A percentile compares a stretch with the other conserved stretches of the same genome.
Conservation (phyloP, 208 protist species). For the Porcisia hertigi region DNA sequence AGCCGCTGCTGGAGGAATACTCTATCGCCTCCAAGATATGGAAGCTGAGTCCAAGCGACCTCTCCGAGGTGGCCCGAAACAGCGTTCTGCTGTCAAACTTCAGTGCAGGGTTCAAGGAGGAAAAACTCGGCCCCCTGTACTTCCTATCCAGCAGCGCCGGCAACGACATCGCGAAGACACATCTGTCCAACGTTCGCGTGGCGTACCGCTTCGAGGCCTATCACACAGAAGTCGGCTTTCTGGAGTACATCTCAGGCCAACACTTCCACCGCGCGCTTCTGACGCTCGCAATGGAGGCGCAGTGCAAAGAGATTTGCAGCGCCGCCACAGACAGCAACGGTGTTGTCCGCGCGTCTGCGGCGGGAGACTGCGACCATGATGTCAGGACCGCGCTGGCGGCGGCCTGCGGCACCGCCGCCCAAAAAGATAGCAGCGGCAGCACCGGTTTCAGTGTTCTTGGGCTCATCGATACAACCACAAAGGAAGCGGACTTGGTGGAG, state of each 20-base stretch:
- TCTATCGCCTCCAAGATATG: constrained; percentile 93
- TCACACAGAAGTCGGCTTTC: constrained; percentile 84
- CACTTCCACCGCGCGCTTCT: constrained; percentile 74
- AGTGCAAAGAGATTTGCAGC: constrained; percentile 34
- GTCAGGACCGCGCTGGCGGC: neutral
- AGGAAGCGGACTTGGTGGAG: constrained; percentile 66
- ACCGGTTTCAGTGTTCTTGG: constrained; percentile 4
- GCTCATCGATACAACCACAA: constrained; percentile 76
- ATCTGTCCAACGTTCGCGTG: constrained; percentile 87
- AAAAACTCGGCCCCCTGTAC: constrained; percentile 83
- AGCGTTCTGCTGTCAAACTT: constrained; percentile 90
- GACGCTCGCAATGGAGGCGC: constrained; percentile 64
- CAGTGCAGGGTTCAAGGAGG: constrained; percentile 75
- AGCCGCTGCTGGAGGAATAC: constrained; percentile 93
- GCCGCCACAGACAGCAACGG: neutral
- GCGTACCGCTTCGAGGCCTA: constrained; percentile 92
- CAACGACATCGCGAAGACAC: constrained; percentile 81
- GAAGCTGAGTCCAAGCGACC: constrained; percentile 91
- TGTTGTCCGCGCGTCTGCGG: neutral
- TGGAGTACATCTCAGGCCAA: constrained; percentile 84
- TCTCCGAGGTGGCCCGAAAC: constrained; percentile 93
- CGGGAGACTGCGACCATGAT: neutral
- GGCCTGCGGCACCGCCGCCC: neutral
- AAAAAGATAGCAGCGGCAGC: constrained; percentile 14
- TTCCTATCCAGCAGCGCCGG: constrained; percentile 89